These are phyloP conservation scores for Fusarium secorum DNA, from an alignment of 2,329 filamentous ascomycete genomes.

Conservation along the genomic window DNA sequence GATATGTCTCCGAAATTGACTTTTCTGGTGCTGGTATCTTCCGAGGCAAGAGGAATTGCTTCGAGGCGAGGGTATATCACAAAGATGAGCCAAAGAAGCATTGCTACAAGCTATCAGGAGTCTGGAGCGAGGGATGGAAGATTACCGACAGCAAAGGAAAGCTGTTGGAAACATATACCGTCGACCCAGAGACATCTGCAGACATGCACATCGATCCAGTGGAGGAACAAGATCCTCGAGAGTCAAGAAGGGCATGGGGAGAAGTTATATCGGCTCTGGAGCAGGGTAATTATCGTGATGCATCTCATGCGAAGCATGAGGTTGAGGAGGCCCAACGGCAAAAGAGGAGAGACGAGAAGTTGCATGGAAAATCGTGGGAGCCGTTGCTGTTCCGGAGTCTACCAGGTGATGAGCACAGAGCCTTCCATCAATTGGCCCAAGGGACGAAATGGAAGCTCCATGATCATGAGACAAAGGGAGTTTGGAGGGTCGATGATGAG, in stretches of 20 bases:
- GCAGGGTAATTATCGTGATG: conserved; percentile 77
- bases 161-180: conserved; percentile 47
- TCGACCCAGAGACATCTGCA: conserved; percentile 45
- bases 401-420: background rate
- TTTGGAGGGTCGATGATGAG: conserved; percentile 28
- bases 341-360: conserved; percentile 73
- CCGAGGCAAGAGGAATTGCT: conserved; percentile 50
- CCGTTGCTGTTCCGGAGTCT: conserved; percentile 20
- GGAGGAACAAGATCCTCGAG: conserved; percentile 78
- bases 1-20: conserved; percentile 55
- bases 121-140: conserved; percentile 37
- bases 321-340: conserved; percentile 85
- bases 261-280: conserved; percentile 77
- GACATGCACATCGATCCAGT: conserved; percentile 44
- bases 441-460: conserved; percentile 17
- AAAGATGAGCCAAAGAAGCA: conserved; percentile 43
- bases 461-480: conserved; percentile 26
- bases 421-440: conserved; percentile 15
- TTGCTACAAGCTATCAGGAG: conserved; percentile 21
- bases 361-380: conserved; percentile 44
- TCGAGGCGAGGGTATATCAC: conserved; percentile 54
- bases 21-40: conserved; percentile 57
- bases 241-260: conserved; percentile 81
- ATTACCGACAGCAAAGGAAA: conserved; percentile 45
- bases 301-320: conserved; percentile 75